Evolutionary conservation across 108 stramenopile genomes (phyloP), one percentile per base, ranked within the genome.

Genomic region (Stephanodiscus triporus): DNA sequence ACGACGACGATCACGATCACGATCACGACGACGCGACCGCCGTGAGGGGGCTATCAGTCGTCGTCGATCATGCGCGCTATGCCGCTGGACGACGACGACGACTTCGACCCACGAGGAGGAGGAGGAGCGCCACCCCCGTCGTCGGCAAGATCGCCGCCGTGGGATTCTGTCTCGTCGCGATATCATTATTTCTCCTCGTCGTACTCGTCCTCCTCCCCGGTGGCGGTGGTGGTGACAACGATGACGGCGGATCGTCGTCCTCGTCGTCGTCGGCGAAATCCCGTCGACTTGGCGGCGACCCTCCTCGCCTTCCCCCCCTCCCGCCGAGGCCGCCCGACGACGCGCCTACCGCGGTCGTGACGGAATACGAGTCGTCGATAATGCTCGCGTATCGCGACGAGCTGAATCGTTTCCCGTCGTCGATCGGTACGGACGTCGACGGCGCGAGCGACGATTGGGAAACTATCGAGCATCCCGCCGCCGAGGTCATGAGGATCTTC

Each of bases 401-500:
- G 19, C 48, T 80, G 0, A 49, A 80, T 59, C 67, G 36, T 37
- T 80, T 80, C 49, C 78, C 78, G 36, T 19, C 61, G 14, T 80
- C 78, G 38, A 34, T 80, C n/a, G 78, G 78, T 3, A 9, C 24
- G 11, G 75, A 76, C 27, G 45, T 26, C 10, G 36, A 73, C 29
- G 62, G 55, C 26, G 30, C 55, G 19, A 47, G 63, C 40, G 45
- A 29, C 5, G 50, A 73, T 27, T 80, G 78, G 78, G 78, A 80
- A 49, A 63, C 66, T 4, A 80, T 80, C 50, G n/a, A 69, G 37
- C 78, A 80, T 61, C 78, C 78, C 4, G 78, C 71, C 42, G 68
- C 72, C 16, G 78, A 80, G 23, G 78, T 72, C 8, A 22, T 71
- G n/a, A 36, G 34, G 37, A 20, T 50, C 27, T 37, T 73, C 60